A percentile compares a stretch with the other conserved stretches of the same genome.
phyloP scores from a whole-genome alignment of 805 yeast genomes.

The Blastobotrys peoriensis region DNA sequence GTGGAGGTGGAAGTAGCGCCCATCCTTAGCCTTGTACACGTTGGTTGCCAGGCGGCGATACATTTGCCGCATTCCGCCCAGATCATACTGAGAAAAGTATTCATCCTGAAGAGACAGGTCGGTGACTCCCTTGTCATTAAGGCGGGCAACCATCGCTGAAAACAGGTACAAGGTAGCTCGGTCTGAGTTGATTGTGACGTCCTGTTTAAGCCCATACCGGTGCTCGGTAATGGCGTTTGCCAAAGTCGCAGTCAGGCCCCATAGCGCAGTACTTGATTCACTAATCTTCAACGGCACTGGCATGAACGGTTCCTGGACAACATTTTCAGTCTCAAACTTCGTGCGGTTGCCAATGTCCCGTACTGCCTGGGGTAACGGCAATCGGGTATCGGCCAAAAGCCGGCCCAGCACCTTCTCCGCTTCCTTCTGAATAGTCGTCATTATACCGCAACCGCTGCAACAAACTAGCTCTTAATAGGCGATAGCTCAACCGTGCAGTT shows the following conservation, averaged over 20 bases:
- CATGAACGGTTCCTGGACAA: constrained; percentile 3
- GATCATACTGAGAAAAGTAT: neutral
- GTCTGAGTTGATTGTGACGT: neutral
- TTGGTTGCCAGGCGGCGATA: neutral
- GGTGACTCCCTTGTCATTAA: neutral
- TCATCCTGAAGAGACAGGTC: neutral
- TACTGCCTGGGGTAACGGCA: neutral
- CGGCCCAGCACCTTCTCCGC: neutral
- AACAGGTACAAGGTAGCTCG: constrained; percentile 1
- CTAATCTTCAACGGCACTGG: constrained; percentile 1
- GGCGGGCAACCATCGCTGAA: neutral
- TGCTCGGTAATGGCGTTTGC: constrained; percentile 1
- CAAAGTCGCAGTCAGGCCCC: neutral
- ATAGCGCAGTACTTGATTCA: constrained; percentile 1
- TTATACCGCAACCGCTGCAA: no score
- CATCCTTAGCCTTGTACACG: constrained; percentile 1
- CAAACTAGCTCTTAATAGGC: no score
- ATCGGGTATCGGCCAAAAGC: neutral
- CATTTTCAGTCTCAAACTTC: neutral
- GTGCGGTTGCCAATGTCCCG: neutral
- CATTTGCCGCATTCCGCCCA: neutral
- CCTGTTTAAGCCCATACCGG: neutral
- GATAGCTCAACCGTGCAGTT: no score
- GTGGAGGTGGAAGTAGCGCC: constrained; percentile 1
- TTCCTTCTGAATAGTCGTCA: neutral